Base-by-base conservation (phyloP, 2,329 filamentous ascomycete genomes). In the Aureobasidium sp. region DNA sequence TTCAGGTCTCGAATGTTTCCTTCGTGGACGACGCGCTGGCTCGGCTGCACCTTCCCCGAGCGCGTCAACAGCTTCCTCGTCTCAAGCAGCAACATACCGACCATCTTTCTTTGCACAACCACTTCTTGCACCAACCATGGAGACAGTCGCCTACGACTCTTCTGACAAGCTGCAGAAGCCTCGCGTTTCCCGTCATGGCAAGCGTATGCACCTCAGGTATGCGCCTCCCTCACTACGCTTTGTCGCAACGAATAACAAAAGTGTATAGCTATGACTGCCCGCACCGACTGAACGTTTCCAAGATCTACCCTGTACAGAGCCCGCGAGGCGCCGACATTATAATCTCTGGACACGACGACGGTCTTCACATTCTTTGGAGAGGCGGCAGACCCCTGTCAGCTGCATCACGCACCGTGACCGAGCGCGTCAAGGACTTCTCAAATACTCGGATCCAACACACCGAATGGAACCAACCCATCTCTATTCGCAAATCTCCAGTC, bases 271-370 rank as follows among this genome's bases (percentile, higher is more conserved):
- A 87, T 69, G 78, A 84, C 67, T 78, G 86, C 37, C 79, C 82
- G 15, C 81, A 84, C 69, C 82, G 83, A 67, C 76, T 84, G 63
- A 79, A 83, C 72, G 75, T 76, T 62, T 78, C 83, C 13, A 78
- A 79, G 69, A 75, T 82, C 66, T 87, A 87, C 69, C 84, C 85
- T 6, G 71, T 82, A 41, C 76, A 77, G 65, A 77, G 83, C 24
- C 80, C 83, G 26, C 86, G 87, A 71, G 83, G 83, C 69, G 87
- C 85, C 3, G 83, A 81, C 2, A 76, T 87, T 63, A 76, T 87
- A 48, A 68, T 87, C 13, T 86, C 84, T 67, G 85, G 81, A 51
- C 81, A 86, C 66, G 80, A 82, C 46, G 77, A 76, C 46, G 85
- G 85, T 5, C 67, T 88, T 26, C 79, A 80, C 63, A 73, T 87